Base-by-base conservation (phyloP, 106 monocot species). In the Apostasia ramifera region DNA sequence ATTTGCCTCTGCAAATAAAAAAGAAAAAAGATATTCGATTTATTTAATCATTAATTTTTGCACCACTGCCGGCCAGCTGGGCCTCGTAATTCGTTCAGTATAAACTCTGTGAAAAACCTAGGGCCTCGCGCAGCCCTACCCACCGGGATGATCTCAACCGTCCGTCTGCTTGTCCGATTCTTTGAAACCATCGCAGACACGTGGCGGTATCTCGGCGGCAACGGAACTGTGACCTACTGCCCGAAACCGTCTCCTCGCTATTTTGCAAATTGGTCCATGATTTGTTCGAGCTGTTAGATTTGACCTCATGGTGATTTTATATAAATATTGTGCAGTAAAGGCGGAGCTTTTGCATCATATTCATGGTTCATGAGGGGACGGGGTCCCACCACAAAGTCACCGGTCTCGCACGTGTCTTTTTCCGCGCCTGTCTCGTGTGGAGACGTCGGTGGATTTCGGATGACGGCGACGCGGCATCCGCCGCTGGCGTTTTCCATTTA, bases 1-100 rank as follows among this genome's bases (percentile, higher is more conserved):
- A 26, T 66, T 66, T 53, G 54, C 54, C 40, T 68, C 54, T 53
- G 55, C 53, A 68, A 68, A 68, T 68, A 68, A 68, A 55, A 42
- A 40, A 43, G 54, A 54, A 48, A 7, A 68, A 53, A 54, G 15
- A 53, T 15, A 68, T 68, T 68, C 47, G 55, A 50, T 68, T 53
- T 52, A 2, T 66, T 66, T 46, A 26, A 7, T 5, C 40, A 41
- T 61, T 41, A 40, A 39, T 61, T 61, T 41, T 26, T 61, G 7
- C 26, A 41, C 40, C 6, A 41, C 40, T 62, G 13, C 62, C 6
- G 1, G n/a, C 62, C 62, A 62, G 62, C 62, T 62, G 62, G 8
- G 13, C 44, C 11, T 62, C 13, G 62, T 12, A 62, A 62, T 13
- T 62, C 62, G 62, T 4, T 3, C 44, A 44, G n/a, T 26, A 26